phyloP scores from a whole-genome alignment of 345 rosid genomes.

The Barbarea vulgaris region DNA sequence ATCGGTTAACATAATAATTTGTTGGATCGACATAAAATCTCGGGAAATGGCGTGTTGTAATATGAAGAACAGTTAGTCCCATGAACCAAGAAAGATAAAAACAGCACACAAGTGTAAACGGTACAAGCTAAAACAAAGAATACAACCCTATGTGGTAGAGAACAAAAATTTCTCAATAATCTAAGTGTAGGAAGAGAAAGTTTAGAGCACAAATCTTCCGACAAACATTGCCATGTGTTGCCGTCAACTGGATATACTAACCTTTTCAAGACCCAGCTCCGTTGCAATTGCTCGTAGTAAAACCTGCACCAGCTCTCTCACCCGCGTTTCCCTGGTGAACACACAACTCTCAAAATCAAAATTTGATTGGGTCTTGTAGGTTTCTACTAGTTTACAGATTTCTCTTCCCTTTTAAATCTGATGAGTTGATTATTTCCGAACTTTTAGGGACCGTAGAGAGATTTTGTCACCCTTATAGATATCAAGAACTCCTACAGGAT shows the following conservation, averaged over 20 bases:
- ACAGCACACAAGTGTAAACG: slow-evolving; percentile 6
- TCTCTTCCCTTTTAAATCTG: not conserved
- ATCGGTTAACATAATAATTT: not conserved
- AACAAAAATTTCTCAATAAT: slow-evolving; percentile 34
- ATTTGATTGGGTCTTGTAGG: not conserved
- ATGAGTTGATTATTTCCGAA: not conserved
- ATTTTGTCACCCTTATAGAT: slow-evolving; percentile 7
- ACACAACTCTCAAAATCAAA: slow-evolving; percentile 1
- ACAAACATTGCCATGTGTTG: slow-evolving; percentile 11
- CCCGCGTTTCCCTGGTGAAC: slow-evolving; percentile 71
- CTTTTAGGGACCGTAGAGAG: not conserved
- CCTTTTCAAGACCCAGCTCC: slow-evolving; percentile 70
- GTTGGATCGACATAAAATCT: not conserved
- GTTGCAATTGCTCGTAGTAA: slow-evolving; percentile 63
- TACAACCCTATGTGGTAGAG: slow-evolving; percentile 38
- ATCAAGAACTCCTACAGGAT: slow-evolving; percentile 1
- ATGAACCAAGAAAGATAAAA: slow-evolving; percentile 20
- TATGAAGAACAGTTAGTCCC: slow-evolving; percentile 4
- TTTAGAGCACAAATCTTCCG: slow-evolving; percentile 2
- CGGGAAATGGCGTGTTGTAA: not conserved
- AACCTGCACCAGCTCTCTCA: slow-evolving; percentile 76
- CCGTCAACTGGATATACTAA: slow-evolving; percentile 39
- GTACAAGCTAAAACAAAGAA: slow-evolving; percentile 20
- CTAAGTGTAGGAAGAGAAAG: slow-evolving; percentile 2
- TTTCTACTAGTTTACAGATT: not conserved